phyloP scores from a whole-genome alignment of 73 alveolate species.

The Paramecium bursaria region DNA sequence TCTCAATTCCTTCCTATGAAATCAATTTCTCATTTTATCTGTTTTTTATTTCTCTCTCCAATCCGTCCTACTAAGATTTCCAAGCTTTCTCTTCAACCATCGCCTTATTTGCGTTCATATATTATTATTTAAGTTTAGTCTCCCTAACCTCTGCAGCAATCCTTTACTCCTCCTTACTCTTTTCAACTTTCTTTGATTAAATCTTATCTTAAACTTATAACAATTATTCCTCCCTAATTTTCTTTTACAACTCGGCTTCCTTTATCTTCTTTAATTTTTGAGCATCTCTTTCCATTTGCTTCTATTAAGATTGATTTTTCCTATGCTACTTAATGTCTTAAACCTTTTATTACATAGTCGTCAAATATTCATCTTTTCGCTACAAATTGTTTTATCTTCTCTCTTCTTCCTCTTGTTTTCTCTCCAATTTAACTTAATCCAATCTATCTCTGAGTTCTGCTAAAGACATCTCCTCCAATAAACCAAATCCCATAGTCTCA shows the following conservation, averaged over 20 bases:
- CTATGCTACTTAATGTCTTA: conserved; percentile 69
- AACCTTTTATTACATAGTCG: conserved; percentile 64
- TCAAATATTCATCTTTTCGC: conserved; percentile 77
- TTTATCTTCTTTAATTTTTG: conserved; percentile 82
- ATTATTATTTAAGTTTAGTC: conserved; percentile 93
- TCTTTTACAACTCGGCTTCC: conserved; percentile 83
- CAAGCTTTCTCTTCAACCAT: conserved; percentile 97
- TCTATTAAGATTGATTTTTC: conserved; percentile 53
- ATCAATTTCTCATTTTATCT: conserved; percentile 91
- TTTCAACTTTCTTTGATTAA: conserved; percentile 84
- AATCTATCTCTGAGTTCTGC: conserved; percentile 96
- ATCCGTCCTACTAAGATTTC: conserved; percentile 97
- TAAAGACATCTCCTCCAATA: conserved; percentile 97
- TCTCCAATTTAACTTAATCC: conserved; percentile 86
- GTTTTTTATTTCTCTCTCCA: conserved; percentile 95
- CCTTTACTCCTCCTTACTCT: conserved; percentile 93
- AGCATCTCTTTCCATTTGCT: conserved; percentile 85
- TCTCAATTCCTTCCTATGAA: conserved; percentile 87
- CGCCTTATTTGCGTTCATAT: conserved; percentile 93
- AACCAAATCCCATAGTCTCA: conserved; percentile 97
- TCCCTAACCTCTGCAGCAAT: conserved; percentile 96
- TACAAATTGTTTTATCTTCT: conserved; percentile 88
- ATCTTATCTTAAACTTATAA: conserved; percentile 91
- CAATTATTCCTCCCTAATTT: conserved; percentile 94
- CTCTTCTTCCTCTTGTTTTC: conserved; percentile 85